Evolutionary conservation across 2,329 filamentous ascomycete genomes (phyloP), one percentile per base, ranked within the genome.

Genomic region (Paradendryphiella salina): DNA sequence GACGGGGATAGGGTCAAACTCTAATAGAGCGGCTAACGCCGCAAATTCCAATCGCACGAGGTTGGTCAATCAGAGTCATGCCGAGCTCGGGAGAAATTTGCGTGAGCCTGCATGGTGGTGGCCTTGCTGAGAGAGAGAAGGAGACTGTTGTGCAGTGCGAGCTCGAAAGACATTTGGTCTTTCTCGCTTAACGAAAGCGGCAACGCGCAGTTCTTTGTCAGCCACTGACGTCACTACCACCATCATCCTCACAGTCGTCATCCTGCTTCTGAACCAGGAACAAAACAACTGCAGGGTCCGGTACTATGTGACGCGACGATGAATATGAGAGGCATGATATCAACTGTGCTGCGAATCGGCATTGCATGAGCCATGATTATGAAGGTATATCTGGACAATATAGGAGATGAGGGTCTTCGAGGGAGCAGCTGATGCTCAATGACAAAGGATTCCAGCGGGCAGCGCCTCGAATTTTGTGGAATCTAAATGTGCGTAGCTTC

Each of bases 1-100:
- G 21, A n/a, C 46, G 35, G 29, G 44, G 56, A n/a, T n/a, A 62
- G 60, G 53, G 50, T 60, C 50, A 59, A 60, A 53, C 56, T 60
- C 51, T 60, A 60, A 53, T 54, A 31, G 1, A 44, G 48, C 44
- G 46, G 53, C 39, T 41, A 32, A 28, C 10, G 33, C 37, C 33
- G 38, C 31, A 39, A 17, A 28, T 52, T 14, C 38, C 17, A 29
- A 9, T 5, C 8, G 36, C 29, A 28, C 29, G 11, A 28, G 34
- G 8, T 33, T 31, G 14, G 13, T 17, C 17, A 32, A 32, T 35
- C 23, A 17, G 15, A 8, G 29, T 34, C 39, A 39, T 35, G 29
- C 21, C 37, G 35, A 36, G 33, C 23, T 34, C 41, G 40, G 34
- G 13, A 45, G 33, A 23, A 35, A 42, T 33, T 43, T 28, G 45